Base-by-base conservation (phyloP, 371 early-diverging fungal genomes). In the Mucor saturninus region DNA sequence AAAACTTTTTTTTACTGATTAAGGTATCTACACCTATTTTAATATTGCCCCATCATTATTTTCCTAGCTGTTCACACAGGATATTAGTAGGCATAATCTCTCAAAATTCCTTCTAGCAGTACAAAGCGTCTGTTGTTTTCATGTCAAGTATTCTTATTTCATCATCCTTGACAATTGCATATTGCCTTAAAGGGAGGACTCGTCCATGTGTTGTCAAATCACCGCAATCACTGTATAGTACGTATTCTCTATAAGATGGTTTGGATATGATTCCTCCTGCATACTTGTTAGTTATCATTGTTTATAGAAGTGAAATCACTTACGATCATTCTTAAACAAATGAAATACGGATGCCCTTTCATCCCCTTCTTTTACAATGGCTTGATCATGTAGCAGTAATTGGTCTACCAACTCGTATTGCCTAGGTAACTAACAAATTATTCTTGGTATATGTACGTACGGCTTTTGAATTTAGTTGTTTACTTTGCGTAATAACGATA, bases 321-420 rank as follows among this genome's bases (percentile, higher is more conserved):
- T 79, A 83, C 84, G 72, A 52, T 86, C 86, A 59, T 78, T 77
- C 26, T 67, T 73, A 39, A 88, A 83, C 48, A 91, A 62, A 37
- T 86, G 81, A 32, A 79, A 83, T 9, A 91, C 88, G 14, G 81
- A 73, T 14, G 88, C 84, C 29, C 90, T 83, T 50, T 89, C 89
- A 10, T 67, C 65, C 1, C 86, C 86, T 59, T 86, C 87, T 30
- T 79, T 67, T 0, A 89, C 83, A 2, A 67, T 70, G 0, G 83
- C 69, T 30, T 84, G 81, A 8, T 77, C 63, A 4, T 64, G 35
- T 6, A 62, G 46, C 26, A 92, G 45, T 30, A 93, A 63, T 31
- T 85, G 69, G 39, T 89, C 86, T 0, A 92, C 89, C 28, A 92
- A 73, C 28, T 70, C 64, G 55, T 85, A 77, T 62, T 92, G 93